Base-by-base conservation (phyloP, 2,329 filamentous ascomycete genomes). In the Dothidotthia symphoricarpi region DNA sequence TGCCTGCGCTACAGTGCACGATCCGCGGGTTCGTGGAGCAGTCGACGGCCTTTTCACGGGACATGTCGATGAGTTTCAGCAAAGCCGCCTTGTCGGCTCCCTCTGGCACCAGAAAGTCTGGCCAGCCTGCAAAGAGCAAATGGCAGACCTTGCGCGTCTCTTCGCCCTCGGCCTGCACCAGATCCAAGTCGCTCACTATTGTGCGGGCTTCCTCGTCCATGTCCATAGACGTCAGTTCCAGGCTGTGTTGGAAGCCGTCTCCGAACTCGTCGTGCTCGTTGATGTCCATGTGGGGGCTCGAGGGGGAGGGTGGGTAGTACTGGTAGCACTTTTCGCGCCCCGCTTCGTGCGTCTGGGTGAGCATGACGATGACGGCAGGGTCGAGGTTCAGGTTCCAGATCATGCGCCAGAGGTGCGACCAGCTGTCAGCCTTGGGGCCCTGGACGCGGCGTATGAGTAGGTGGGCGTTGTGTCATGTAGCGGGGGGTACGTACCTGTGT, bases 331-430 rank as follows among this genome's bases (percentile, higher is more conserved):
- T 95, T 66, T 94, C 81, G 56, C 79, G 73, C 41, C 80, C 77
- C 22, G 78, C 75, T 67, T 97, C 91, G 59, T 86, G 77, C 16
- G 88, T 91, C 62, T 89, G 88, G 2, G 91, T 98, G 46, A 98
- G 79, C 87, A 97, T 96, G 40, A 97, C 83, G 36, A 97, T 84
- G 39, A 97, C 88, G 1, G 82, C 88, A 1, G 69, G 66, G 17
- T 59, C 62, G 2, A 85, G 81, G n/a, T 75, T 80, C 66, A 94
- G 88, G 57, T 94, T 83, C 63, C 87, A 86, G 24, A 96, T 75
- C 93, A 98, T 98, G 60, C 93, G 87, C 87, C 91, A 98, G 50
- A 95, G 86, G 60, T 95, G 88, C 51, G 83, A 80, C 38, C 85
- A 76, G 12, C 86, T 87, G 16, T 80, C 78, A 43, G 75, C 68